phyloP scores from a whole-genome alignment of 2,329 filamentous ascomycete genomes.

The Arthrobotrys megalospora region DNA sequence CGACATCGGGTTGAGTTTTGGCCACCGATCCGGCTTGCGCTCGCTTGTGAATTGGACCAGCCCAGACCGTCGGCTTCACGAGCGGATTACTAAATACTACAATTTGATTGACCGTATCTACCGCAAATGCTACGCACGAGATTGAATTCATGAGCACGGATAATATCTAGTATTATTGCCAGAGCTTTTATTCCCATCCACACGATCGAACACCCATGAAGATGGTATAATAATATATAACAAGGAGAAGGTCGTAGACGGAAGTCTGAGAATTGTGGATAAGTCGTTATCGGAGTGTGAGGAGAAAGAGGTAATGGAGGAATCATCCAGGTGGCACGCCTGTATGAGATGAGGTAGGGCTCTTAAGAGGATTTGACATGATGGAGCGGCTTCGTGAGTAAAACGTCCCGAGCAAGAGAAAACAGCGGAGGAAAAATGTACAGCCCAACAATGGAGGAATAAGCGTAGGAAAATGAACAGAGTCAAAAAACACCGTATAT shows the following conservation, averaged over 20 bases:
- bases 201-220: constrained; percentile 57
- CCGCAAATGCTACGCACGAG: not conserved
- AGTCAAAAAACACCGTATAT: constrained; percentile 59
- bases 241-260: constrained; percentile 58
- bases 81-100: constrained; percentile 9
- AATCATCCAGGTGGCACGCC: constrained; percentile 56
- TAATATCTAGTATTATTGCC: constrained; percentile 61
- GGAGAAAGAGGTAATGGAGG: constrained; percentile 43
- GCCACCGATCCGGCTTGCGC: constrained; percentile 42
- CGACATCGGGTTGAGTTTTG: constrained; percentile 58
- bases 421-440: constrained; percentile 60
- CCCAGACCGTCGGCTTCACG: constrained; percentile 12
- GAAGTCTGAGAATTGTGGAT: constrained; percentile 33
- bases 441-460: constrained; percentile 59
- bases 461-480: constrained; percentile 58
- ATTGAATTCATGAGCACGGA: constrained; percentile 24
- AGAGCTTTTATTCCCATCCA: constrained; percentile 61
- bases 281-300: constrained; percentile 46
- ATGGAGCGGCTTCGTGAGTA: constrained; percentile 58
- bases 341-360: constrained; percentile 42
- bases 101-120: constrained; percentile 5
- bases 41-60: constrained; percentile 24
- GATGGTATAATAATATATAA: constrained; percentile 61
- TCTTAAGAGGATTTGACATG: constrained; percentile 55
- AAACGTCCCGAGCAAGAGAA: constrained; percentile 51